These are phyloP conservation scores for Amniculicola lignicola DNA, from an alignment of 495 filamentous ascomycete species.

Conservation along the genomic window DNA sequence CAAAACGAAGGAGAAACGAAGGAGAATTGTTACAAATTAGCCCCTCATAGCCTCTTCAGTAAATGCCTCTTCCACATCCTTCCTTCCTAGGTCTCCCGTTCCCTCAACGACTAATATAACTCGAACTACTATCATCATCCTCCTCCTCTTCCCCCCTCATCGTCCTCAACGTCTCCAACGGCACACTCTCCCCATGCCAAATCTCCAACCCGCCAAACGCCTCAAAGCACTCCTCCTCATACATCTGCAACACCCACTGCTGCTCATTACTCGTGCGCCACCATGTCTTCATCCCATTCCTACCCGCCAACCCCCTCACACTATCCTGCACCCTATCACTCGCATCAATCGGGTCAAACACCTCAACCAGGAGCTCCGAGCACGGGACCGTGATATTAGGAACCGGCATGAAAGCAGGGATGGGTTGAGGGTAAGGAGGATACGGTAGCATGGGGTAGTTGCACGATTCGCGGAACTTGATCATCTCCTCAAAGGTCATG, in stretches of 20 bases:
- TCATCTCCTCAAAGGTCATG: conserved; percentile 13
- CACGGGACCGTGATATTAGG: neutral
- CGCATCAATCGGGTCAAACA: neutral
- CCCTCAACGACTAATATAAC: neutral
- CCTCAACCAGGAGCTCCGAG: conserved; percentile 1
- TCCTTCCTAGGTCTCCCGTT: neutral
- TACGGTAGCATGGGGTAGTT: neutral
- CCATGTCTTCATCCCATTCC: neutral
- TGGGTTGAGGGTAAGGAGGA: neutral
- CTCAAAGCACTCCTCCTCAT: conserved; percentile 29
- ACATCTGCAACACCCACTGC: conserved; percentile 24
- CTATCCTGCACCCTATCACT: neutral
- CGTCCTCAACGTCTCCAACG: conserved; percentile 14
- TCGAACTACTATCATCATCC: neutral
- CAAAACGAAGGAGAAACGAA: neutral
- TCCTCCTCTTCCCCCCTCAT: conserved; percentile 13
- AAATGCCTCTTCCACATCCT: neutral
- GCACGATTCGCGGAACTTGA: conserved; percentile 3
- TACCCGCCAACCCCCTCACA: neutral
- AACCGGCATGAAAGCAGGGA: neutral
- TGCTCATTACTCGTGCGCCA: conserved; percentile 8
- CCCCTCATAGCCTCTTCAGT: too few relatives aligned
- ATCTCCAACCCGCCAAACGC: conserved; percentile 24
- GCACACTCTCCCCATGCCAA: conserved; percentile 11
- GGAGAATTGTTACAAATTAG: neutral